Percentiles rank a stretch among this genome's conserved stretches.
These are phyloP conservation scores for Purshia tridentata DNA, from an alignment of 306 rosid genomes.

Conservation along the genomic window DNA sequence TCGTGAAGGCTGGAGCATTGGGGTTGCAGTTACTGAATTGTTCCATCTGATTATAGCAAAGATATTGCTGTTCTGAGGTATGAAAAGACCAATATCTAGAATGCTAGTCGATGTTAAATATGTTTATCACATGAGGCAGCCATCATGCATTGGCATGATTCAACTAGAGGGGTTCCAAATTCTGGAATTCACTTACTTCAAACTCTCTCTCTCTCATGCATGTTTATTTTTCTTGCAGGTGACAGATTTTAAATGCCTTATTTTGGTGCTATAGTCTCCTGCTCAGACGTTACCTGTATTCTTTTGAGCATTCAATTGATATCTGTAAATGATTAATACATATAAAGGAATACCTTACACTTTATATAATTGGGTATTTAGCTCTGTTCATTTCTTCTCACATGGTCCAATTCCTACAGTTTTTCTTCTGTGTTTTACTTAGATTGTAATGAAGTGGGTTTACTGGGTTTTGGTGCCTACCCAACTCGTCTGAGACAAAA, in stretches of 20 bases:
- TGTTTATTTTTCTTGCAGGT: neutral
- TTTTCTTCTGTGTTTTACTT: neutral
- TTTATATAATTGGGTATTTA: neutral
- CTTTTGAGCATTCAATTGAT: neutral
- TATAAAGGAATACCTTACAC: neutral
- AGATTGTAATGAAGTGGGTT: neutral
- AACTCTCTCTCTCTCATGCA: neutral
- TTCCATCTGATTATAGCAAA: slow-evolving; percentile 3
- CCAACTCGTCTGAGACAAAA: neutral
- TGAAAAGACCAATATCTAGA: neutral
- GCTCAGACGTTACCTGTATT: neutral
- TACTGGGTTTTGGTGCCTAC: neutral
- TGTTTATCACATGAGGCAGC: neutral
- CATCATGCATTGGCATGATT: neutral
- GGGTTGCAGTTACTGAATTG: slow-evolving; percentile 10
- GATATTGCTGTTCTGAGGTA: neutral
- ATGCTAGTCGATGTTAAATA: neutral
- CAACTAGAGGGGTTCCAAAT: neutral
- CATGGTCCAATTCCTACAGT: neutral
- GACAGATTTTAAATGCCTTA: neutral
- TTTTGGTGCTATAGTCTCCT: neutral
- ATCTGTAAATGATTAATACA: too few species aligned
- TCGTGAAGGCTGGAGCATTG: slow-evolving; percentile 17
- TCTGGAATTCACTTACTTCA: neutral
- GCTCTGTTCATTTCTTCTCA: neutral